Evolutionary conservation across 2,329 filamentous ascomycete genomes (phyloP).

Genomic region (Paracoccidioides brasiliensis): DNA sequence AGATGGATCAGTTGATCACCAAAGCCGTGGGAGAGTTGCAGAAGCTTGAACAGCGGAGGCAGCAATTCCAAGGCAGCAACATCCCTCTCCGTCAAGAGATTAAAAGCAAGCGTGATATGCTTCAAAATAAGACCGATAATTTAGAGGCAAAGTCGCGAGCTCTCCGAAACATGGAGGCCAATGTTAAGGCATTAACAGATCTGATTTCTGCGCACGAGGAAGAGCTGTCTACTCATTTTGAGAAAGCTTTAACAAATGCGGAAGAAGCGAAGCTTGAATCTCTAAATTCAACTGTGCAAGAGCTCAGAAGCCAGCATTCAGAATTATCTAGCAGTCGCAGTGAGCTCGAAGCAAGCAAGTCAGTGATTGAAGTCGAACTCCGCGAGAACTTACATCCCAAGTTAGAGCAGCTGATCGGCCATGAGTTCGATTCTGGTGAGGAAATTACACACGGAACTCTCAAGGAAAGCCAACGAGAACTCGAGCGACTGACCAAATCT

Average conservation of each 20-base stretch:
- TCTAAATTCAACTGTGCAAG: conserved; percentile 55
- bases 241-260: conserved; percentile 69
- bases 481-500: conserved; percentile 61
- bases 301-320: conserved; percentile 63
- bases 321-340: conserved; percentile 60
- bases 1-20: conserved; percentile 80
- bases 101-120: conserved; percentile 57
- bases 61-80: conserved; percentile 69
- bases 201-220: conserved; percentile 64
- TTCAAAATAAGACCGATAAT: conserved; percentile 59
- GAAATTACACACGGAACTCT: conserved; percentile 50
- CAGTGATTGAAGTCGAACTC: conserved; percentile 71
- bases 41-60: conserved; percentile 65
- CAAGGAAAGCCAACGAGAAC: conserved; percentile 65
- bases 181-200: conserved; percentile 62
- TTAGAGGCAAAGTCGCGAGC: conserved; percentile 57
- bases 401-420: conserved; percentile 70
- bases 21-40: conserved; percentile 70
- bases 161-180: conserved; percentile 55
- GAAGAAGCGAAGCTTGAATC: conserved; percentile 71
- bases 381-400: conserved; percentile 79
- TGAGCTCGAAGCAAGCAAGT: conserved; percentile 68
- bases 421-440: conserved; percentile 54
- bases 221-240: conserved; percentile 77
- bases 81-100: conserved; percentile 68